Evolutionary conservation across 768 basidiomycete species (phyloP).

Genomic region (Chlorophyllum brunneum): DNA sequence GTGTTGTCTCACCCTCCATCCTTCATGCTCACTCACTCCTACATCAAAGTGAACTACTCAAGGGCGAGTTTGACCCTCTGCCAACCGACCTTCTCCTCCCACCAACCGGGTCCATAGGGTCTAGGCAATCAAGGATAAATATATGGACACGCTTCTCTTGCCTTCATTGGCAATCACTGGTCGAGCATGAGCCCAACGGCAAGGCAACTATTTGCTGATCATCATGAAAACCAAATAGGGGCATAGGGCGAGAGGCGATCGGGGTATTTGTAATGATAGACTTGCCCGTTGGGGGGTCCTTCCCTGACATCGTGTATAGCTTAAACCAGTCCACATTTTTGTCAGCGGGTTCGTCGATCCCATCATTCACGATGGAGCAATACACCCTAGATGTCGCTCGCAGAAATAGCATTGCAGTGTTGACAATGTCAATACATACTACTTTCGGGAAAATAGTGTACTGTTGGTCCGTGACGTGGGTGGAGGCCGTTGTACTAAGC

Average conservation of each 20-base stretch:
- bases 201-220: too few relatives aligned
- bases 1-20: conserved; percentile 34
- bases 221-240: too few relatives aligned
- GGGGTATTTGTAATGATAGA: too few relatives aligned
- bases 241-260: too few relatives aligned
- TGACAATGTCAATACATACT: not conserved
- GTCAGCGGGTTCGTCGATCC: too few relatives aligned
- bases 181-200: too few relatives aligned
- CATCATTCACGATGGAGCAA: too few relatives aligned
- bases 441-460: not conserved
- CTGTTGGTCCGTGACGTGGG: not conserved
- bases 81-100: conserved; percentile 31
- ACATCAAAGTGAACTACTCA: conserved; percentile 6
- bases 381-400: too few relatives aligned
- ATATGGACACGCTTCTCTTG: conserved; percentile 77
- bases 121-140: conserved; percentile 83
- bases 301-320: too few relatives aligned
- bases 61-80: not conserved
- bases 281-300: too few relatives aligned
- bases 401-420: not conserved
- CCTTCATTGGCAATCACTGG: conserved; percentile 93
- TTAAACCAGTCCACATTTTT: too few relatives aligned
- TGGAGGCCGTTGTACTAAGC: conserved; percentile 41
- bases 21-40: not conserved
- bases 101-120: conserved; percentile 77